Evolutionary conservation across 2,329 filamentous ascomycete species (phyloP), one percentile per base, ranked within the genome.

Genomic region (Sporothrix phasma): DNA sequence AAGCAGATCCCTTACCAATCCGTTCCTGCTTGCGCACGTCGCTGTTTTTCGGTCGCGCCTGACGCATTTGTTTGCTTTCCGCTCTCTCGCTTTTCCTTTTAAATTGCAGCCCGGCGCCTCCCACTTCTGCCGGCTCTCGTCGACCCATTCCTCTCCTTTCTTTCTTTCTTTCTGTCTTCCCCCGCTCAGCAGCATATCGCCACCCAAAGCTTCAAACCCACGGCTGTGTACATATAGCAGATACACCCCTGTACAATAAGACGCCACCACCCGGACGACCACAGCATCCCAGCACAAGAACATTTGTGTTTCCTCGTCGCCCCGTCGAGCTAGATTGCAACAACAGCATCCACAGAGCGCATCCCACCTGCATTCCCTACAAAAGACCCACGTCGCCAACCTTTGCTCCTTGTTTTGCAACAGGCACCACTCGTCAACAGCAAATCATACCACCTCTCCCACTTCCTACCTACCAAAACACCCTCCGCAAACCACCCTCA

Each of bases 281-380:
- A 49, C 31, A 53, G 29, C 46, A 61, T n/a, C 37, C 59, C 45
- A 54, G 26, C 61, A 54, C n/a, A 51, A 19, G 29, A 43, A 49
- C 3, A 17, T 39, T 54, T 62, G 65, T 66, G 65, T 66, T 59
- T 46, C 65, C 65, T 62, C 62, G 65, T 66, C 62, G 29, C 65
- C 51, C 51, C 58, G 58, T 54, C 56, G 65, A 53, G 47, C 59
- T 58, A 49, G 37, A 26, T 47, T 26, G 53, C 43, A 56, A 56
- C 31, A 11, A 37, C 15, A 49, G 22, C 51, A 63, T 54, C 29
- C 26, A 39, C 22, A 19, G 24, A 37, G 34, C 39, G 26, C 56
- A 31, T 59, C 45, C 22, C 2, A 17, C 39, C 34, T 3, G 34
- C 15, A 17, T 31, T 5, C 22, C 26, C 29, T 29, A 59, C 22